Evolutionary conservation across 2,329 filamentous ascomycete species (phyloP), one percentile per base, ranked within the genome.

Genomic region (Orbilia blumenaviensis): DNA sequence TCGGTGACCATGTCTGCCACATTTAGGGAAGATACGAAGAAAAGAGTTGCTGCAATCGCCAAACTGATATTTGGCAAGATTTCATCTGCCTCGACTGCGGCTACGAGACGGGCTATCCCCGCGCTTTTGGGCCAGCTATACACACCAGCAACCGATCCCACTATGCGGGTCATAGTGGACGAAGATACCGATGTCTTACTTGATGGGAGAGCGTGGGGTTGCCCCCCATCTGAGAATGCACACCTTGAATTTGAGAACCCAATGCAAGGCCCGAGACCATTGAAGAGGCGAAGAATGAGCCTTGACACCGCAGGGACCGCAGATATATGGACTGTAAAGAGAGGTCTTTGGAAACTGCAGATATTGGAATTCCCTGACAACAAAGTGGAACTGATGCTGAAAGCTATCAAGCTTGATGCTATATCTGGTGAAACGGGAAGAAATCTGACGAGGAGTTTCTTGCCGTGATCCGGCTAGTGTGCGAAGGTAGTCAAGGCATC

Each of bases 171-270:
- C 29, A 68, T 75, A 14, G 71, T 75, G 27, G 71, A 75, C 21
- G 71, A 75, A 27, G 71, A 75, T 25, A 64, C 71, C 1, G 71
- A 75, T 42, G 71, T 75, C 18, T 29, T 64, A 18, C 63, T 75
- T 27, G 71, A 75, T 16, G 63, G 71, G 8, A 62, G 56, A 44
- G 36, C 63, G 41, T 75, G 63, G 71, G 71, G 71, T 42, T 50
- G 29, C 8, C 71, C 67, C 8, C 60, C 44, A 41, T 38, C 71
- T 10, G 71, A 68, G 46, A 61, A 60, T 36, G 32, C 62, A 21
- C 71, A 75, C 14, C 52, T 67, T 50, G 71, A 75, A 46, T 75
- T 75, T 68, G 71, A 75, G 32, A 75, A 75, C 46, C 71, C 71
- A 27, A 75, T 75, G 71, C 71, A 75, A 46, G 63, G 64, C 8